Conservation (phyloP, 306 rosid species). For the Fagus crenata region DNA sequence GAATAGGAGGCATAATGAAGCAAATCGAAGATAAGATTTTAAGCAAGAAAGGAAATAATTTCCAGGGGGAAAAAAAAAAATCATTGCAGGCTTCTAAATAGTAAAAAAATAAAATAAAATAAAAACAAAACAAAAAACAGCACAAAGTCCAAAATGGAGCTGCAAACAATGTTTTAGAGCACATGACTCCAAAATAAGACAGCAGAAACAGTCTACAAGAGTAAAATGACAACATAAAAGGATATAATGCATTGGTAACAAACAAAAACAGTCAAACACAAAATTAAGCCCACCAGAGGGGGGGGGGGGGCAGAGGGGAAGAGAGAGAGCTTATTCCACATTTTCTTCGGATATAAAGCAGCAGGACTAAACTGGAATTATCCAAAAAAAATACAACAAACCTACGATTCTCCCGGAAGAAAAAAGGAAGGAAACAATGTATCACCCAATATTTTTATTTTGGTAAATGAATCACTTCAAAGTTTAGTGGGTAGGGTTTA, state of each 20-base stretch:
- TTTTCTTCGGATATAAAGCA: not conserved
- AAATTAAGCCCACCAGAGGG: no score
- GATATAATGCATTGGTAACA: no score
- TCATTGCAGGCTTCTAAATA: not conserved
- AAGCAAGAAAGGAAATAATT: not conserved
- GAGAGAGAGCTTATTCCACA: not conserved
- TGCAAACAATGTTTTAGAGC: no score
- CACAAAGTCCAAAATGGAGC: not conserved
- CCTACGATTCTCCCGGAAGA: not conserved
- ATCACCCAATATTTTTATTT: not conserved
- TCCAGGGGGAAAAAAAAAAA: not conserved
- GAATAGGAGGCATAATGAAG: slow-evolving; percentile 12
- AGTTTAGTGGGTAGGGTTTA: not conserved
- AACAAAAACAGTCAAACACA: no score
- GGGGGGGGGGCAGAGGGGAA: not conserved
- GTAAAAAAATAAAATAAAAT: no score
- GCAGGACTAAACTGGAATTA: not conserved
- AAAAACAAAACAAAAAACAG: not conserved
- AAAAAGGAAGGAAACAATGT: not conserved
- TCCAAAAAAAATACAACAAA: not conserved
- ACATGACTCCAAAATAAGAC: no score
- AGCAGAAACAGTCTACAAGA: no score
- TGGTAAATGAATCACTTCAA: not conserved
- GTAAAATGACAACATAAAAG: no score
- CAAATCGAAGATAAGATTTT: not conserved